These are phyloP conservation scores for Teratosphaeria zuluensis DNA, from an alignment of 2,329 filamentous ascomycete species.

Conservation along the genomic window DNA sequence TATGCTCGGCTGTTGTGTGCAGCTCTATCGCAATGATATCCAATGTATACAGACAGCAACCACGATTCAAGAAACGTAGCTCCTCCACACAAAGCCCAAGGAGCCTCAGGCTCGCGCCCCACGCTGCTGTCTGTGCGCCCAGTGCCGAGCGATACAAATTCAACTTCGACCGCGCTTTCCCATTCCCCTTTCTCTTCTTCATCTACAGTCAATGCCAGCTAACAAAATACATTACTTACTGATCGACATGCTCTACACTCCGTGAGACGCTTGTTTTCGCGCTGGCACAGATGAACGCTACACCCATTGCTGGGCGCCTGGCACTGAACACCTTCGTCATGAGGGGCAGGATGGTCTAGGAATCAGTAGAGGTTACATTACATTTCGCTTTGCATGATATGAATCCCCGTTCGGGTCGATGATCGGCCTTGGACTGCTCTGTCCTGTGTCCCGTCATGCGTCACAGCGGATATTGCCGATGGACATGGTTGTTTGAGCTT, in stretches of 20 bases:
- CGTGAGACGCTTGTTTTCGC: conserved; percentile 52
- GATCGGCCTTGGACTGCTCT: not conserved
- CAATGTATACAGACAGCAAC: not conserved
- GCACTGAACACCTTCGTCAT: conserved; percentile 56
- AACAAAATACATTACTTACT: conserved; percentile 44
- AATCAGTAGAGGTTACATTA: conserved; percentile 62
- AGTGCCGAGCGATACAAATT: not conserved
- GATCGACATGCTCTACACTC: conserved; percentile 44
- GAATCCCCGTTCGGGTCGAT: no score
- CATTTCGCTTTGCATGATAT: not conserved
- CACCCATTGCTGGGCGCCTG: conserved; percentile 64
- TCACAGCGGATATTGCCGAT: no score
- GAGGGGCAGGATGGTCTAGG: conserved; percentile 53
- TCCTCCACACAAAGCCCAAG: conserved; percentile 3
- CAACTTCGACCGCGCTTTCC: conserved; percentile 10
- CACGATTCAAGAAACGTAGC: conserved; percentile 12
- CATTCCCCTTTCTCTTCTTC: conserved; percentile 25
- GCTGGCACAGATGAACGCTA: conserved; percentile 53
- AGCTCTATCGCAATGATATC: not conserved
- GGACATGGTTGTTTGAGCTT: no score
- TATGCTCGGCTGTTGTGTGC: not conserved
- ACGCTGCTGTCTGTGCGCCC: conserved; percentile 19
- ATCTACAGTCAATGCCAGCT: conserved; percentile 44
- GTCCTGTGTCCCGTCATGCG: no score
- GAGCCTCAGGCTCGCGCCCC: conserved; percentile 1